Evolutionary conservation across 208 protist genomes (phyloP).

Genomic region (Trypanosomatidae sp.): DNA sequence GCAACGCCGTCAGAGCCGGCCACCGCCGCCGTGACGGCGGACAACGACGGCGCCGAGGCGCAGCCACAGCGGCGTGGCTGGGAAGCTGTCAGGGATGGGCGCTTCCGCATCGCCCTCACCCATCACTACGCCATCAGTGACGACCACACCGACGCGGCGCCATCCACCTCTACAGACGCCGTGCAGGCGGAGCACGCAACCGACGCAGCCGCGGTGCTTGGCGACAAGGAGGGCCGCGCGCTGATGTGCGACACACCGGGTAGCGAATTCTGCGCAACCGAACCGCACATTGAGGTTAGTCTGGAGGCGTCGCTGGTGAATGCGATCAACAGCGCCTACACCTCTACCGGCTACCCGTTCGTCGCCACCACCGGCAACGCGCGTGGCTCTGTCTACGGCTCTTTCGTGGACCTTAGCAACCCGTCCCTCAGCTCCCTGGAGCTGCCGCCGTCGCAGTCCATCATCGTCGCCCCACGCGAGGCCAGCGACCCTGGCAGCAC

Average conservation of each 20-base stretch:
- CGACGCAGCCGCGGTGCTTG: background rate
- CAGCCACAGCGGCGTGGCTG: conserved; percentile 26
- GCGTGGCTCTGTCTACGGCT: conserved; percentile 53
- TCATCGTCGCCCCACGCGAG: conserved; percentile 39
- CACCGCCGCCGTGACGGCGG: background rate
- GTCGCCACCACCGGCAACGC: conserved; percentile 34
- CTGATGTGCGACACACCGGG: conserved; percentile 21
- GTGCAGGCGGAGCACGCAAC: conserved; percentile 14
- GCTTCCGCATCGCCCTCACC: conserved; percentile 39
- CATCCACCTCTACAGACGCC: conserved; percentile 10
- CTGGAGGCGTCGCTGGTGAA: conserved; percentile 61
- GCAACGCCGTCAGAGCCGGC: background rate
- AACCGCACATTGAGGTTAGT: conserved; percentile 46
- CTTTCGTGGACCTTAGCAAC: conserved; percentile 70
- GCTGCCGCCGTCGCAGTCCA: conserved; percentile 59
- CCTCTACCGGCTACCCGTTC: conserved; percentile 72
- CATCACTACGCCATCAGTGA: conserved; percentile 24
- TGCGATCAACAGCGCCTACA: conserved; percentile 73
- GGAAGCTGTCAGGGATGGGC: conserved; percentile 34
- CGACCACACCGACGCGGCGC: background rate
- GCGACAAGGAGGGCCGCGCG: conserved; percentile 11
- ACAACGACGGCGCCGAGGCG: background rate
- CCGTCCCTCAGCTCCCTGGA: conserved; percentile 57
- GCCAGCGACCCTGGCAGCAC: background rate
- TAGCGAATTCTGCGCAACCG: conserved; percentile 24